Conservation (phyloP, 1,139 yeast species). For the Sugiyamaella grinbergsii region DNA sequence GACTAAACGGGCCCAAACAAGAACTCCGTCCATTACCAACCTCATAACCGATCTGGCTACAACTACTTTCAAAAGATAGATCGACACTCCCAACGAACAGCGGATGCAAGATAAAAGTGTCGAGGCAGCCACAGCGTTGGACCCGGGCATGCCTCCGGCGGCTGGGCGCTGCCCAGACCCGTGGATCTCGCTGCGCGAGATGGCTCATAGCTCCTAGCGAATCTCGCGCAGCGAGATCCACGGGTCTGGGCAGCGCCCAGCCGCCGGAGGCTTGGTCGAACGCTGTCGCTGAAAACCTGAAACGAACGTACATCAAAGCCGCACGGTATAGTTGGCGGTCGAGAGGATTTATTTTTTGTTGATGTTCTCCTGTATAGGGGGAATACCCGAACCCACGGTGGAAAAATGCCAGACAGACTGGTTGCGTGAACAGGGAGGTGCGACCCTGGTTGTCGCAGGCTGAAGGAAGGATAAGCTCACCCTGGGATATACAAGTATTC, state of each 20-base stretch:
- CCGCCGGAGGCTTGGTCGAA: not conserved
- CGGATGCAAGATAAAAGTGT: too few species aligned
- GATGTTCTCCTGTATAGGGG: conserved; percentile 6
- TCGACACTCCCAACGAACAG: not conserved
- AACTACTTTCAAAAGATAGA: conserved; percentile 1
- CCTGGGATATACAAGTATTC: too few species aligned
- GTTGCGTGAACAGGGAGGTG: not conserved
- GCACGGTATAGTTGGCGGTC: not conserved
- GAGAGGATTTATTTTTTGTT: conserved; percentile 4
- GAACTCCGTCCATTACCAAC: too few species aligned
- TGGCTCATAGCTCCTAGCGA: too few species aligned
- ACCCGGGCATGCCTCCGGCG: conserved; percentile 7
- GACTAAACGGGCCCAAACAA: too few species aligned
- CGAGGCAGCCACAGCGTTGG: not conserved
- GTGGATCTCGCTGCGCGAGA: not conserved
- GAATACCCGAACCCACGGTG: conserved; percentile 3
- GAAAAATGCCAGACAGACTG: not conserved
- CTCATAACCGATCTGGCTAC: too few species aligned
- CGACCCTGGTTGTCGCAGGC: not conserved
- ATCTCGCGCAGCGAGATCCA: conserved; percentile 2
- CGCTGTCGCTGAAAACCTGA: not conserved
- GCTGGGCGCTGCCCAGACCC: conserved; percentile 12
- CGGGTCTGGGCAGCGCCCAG: conserved; percentile 5
- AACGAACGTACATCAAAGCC: conserved; percentile 8
- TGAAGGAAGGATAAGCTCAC: not conserved